Evolutionary conservation across 1,284 basidiomycete species (phyloP).

Genomic region (Cryptococcus sp.): DNA sequence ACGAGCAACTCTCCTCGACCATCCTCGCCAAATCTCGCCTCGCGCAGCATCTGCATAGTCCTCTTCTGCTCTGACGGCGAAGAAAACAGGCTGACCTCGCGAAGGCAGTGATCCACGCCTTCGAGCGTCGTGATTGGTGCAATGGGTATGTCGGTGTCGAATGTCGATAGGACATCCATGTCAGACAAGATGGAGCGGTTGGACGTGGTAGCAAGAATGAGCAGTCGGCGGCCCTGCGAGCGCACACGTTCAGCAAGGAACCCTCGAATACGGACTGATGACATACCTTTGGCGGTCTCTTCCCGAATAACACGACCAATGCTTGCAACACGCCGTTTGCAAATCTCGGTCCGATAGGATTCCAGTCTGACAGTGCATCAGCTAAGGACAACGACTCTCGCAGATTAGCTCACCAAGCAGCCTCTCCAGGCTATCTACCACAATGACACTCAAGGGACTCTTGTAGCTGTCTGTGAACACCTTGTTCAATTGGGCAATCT

Average conservation of each 20-base stretch:
- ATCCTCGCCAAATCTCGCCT: conserved; percentile 71
- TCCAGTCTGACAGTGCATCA: conserved; percentile 70
- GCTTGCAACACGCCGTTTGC: conserved; percentile 93
- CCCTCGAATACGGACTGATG: background rate
- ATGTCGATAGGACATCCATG: conserved; percentile 83
- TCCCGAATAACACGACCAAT: conserved; percentile 82
- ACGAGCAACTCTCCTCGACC: conserved; percentile 65
- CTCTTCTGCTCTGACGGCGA: conserved; percentile 62
- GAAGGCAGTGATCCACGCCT: conserved; percentile 74
- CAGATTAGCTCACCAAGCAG: conserved; percentile 66
- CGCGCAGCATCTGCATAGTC: conserved; percentile 68
- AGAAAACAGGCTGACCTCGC: conserved; percentile 80
- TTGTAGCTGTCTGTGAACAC: conserved; percentile 97
- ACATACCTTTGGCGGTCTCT: conserved; percentile 86
- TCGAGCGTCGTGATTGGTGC: conserved; percentile 75
- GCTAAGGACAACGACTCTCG: background rate
- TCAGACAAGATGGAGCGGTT: conserved; percentile 84
- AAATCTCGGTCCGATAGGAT: conserved; percentile 95
- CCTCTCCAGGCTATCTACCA: conserved; percentile 93
- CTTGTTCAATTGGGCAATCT: conserved; percentile 90
- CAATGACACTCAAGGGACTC: conserved; percentile 92
- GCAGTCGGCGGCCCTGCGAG: conserved; percentile 76
- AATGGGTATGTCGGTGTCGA: conserved; percentile 86
- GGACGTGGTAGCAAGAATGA: conserved; percentile 91
- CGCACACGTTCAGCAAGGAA: background rate